Percentiles rank a stretch among this genome's conserved stretches.
phyloP scores from a whole-genome alignment of 2,329 filamentous ascomycete species.

The Exophiala lecanii-corni region DNA sequence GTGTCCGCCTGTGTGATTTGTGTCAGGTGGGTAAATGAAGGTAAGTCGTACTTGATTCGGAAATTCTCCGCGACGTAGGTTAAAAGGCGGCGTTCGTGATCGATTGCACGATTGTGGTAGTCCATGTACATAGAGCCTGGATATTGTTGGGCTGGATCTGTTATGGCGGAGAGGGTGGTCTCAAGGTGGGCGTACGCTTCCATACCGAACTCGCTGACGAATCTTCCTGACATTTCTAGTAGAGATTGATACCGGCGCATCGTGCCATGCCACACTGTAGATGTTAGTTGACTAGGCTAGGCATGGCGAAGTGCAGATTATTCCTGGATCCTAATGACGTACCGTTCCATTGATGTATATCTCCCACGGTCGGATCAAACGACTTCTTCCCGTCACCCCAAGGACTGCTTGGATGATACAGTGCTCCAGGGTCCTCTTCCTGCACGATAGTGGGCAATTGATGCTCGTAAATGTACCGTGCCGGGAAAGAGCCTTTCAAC shows the following conservation, averaged over 20 bases:
- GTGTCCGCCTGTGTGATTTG: conserved; percentile 58
- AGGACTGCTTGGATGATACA: conserved; percentile 76
- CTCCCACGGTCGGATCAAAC: conserved; percentile 73
- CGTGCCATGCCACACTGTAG: conserved; percentile 75
- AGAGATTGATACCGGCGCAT: conserved; percentile 89
- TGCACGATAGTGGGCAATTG: conserved; percentile 69
- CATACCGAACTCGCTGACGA: conserved; percentile 94
- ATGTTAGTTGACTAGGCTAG: background rate
- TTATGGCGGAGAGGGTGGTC: conserved; percentile 76
- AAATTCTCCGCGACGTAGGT: conserved; percentile 88
- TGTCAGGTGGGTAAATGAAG: conserved; percentile 63
- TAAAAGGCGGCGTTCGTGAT: conserved; percentile 78
- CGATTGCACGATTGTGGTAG: conserved; percentile 92
- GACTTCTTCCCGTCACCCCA: conserved; percentile 77
- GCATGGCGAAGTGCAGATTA: no score
- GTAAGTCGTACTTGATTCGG: conserved; percentile 49
- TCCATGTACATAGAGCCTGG: conserved; percentile 80
- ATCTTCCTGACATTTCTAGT: conserved; percentile 75
- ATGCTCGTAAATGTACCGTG: conserved; percentile 91
- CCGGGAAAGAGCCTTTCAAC: conserved; percentile 83
- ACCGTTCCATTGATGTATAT: conserved; percentile 87
- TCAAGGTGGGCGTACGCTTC: conserved; percentile 78
- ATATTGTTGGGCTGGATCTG: conserved; percentile 67
- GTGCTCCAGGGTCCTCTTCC: conserved; percentile 60
- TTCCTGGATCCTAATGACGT: no score